Base-by-base conservation (phyloP, 495 filamentous ascomycete genomes). In the Talaromyces thailandensis region DNA sequence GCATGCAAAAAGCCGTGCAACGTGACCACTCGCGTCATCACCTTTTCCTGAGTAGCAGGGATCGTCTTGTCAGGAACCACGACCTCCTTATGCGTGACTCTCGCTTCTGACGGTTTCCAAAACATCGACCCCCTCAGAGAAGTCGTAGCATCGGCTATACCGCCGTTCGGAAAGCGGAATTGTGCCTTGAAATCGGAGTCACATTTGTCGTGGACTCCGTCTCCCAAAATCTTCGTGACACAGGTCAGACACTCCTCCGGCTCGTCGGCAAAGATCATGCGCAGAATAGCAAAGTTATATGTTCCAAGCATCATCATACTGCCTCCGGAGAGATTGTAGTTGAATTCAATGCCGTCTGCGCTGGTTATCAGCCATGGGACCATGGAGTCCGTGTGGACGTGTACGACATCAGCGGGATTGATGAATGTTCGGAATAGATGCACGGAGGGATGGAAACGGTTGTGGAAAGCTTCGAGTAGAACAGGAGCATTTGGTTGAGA, bases 401-500 rank as follows among this genome's bases (percentile, higher is more conserved):
- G 72, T 24, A 63, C 70, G 50, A 84, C 73, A 26, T 75, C 71
- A 6, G 68, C 58, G 2, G 67, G 70, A 50, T 75, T 72, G 45
- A 83, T 64, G n/a, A 75, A 67, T 0, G 73, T 68, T n/a, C 71
- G 70, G 62, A 83, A 82, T 1, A 59, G 14, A 3, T 67, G 60
- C 69, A 72, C 77, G 28, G 75, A 67, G 2, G 81, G 82, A 56
- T 81, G 75, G 67, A 83, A 85, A 29, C 70, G 64, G 62, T 69
- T 69, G 62, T 82, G 80, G 45, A 79, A 76, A 12, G 80, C 82
- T 70, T 86, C 84, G 3, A 85, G 73, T 2, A 85, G 65, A 23
- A 84, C 72, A 1, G 61, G 67, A 5, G 58, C 64, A 50, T 66
- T 65, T 0, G 58, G 32, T 2, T 65, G 62, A 26, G 50, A 70